A percentile compares a stretch with the other conserved stretches of the same genome.
Conservation (phyloP, 345 rosid species). For the Arabidopsis arenosa region DNA sequence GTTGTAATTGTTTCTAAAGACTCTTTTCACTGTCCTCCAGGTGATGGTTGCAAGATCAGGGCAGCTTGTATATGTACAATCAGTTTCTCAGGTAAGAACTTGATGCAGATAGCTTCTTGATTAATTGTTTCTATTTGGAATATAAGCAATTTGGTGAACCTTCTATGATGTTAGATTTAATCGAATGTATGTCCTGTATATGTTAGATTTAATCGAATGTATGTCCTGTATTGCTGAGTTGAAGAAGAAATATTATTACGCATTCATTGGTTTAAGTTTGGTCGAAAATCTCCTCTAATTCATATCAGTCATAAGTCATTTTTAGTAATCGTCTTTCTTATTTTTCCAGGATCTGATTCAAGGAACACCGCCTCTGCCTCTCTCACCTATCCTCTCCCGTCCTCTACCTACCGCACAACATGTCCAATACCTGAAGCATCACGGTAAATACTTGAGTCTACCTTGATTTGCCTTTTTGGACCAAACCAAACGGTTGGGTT, state of each 20-base stretch:
- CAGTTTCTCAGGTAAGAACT: slow-evolving; percentile 74
- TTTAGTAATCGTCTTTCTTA: background rate
- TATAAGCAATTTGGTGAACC: background rate
- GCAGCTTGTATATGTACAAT: slow-evolving; percentile 74
- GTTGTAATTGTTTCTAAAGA: slow-evolving; percentile 16
- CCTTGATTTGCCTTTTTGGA: background rate
- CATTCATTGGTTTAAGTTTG: background rate
- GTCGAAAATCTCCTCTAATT: background rate
- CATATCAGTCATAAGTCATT: background rate
- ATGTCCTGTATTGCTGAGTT: background rate
- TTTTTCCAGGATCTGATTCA: slow-evolving; percentile 64
- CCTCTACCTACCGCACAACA: slow-evolving; percentile 61
- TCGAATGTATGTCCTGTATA: slow-evolving; percentile 5
- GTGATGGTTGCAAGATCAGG: slow-evolving; percentile 74
- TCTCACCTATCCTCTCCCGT: slow-evolving; percentile 54
- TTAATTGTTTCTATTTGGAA: background rate
- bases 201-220: background rate
- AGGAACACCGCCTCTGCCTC: slow-evolving; percentile 53
- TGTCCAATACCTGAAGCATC: slow-evolving; percentile 64
- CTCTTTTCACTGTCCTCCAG: slow-evolving; percentile 47
- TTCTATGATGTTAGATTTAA: background rate
- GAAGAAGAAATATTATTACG: background rate
- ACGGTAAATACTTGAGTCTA: slow-evolving; percentile 45
- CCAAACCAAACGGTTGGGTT: background rate
- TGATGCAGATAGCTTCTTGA: background rate